Percentiles rank a stretch among this genome's conserved stretches.
Conservation (phyloP, 2,329 filamentous ascomycete genomes). For the Curvularia sp. region DNA sequence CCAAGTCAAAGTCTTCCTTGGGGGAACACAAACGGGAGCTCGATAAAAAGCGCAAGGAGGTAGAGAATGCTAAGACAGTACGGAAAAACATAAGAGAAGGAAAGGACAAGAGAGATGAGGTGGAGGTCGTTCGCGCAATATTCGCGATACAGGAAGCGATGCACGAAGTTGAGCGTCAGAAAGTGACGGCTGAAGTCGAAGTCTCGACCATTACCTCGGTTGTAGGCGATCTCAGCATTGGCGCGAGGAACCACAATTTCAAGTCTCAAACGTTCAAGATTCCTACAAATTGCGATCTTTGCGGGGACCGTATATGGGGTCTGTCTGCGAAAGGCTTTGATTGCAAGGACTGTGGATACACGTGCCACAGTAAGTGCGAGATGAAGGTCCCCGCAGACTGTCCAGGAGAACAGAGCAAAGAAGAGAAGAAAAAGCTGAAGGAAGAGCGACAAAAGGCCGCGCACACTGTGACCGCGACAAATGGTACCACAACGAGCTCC, state of each 20-base stretch:
- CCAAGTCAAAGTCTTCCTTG: slow-evolving; percentile 86
- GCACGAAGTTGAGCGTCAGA: slow-evolving; percentile 82
- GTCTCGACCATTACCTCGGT: slow-evolving; percentile 89
- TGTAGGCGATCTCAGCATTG: slow-evolving; percentile 90
- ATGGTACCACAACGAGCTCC: slow-evolving; percentile 56
- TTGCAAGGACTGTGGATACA: slow-evolving; percentile 95
- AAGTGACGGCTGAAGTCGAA: slow-evolving; percentile 89
- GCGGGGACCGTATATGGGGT: slow-evolving; percentile 96
- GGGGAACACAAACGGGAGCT: slow-evolving; percentile 81
- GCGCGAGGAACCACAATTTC: slow-evolving; percentile 95
- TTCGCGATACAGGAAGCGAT: slow-evolving; percentile 85
- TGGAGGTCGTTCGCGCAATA: slow-evolving; percentile 80
- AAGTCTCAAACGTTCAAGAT: slow-evolving; percentile 99
- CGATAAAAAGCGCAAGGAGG: slow-evolving; percentile 84
- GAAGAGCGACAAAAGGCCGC: slow-evolving; percentile 81
- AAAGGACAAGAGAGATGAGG: slow-evolving; percentile 86
- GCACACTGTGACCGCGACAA: slow-evolving; percentile 60
- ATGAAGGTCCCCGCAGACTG: slow-evolving; percentile 98
- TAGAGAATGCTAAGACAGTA: slow-evolving; percentile 75
- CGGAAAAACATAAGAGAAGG: slow-evolving; percentile 82
- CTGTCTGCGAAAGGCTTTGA: slow-evolving; percentile 95
- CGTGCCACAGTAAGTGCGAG: slow-evolving; percentile 97
- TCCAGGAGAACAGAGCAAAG: slow-evolving; percentile 90
- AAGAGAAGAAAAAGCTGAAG: slow-evolving; percentile 94
- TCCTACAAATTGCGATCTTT: slow-evolving; percentile 96